phyloP scores from a whole-genome alignment of 176 grass and related monocot species.

The Musa itinerans region DNA sequence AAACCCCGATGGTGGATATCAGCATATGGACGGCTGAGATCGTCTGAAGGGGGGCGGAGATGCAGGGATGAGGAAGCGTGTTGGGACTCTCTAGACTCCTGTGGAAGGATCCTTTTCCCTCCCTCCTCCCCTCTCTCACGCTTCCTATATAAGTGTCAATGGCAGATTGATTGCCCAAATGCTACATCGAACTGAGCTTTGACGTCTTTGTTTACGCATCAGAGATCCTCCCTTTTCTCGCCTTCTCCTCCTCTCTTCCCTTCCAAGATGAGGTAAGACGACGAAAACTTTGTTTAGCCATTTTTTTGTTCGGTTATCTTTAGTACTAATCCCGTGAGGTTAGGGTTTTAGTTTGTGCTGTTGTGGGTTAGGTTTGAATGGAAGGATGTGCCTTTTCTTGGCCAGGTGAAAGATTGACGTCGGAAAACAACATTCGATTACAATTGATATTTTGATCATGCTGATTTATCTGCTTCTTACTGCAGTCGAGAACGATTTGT shows the following conservation, averaged over 20 bases:
- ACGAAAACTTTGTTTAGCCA: background rate
- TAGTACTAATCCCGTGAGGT: background rate
- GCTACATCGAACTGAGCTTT: background rate
- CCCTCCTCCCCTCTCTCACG: background rate
- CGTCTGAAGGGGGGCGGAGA: background rate
- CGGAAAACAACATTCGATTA: background rate
- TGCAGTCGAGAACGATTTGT: too few relatives aligned
- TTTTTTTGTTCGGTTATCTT: background rate
- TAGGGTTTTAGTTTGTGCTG: background rate
- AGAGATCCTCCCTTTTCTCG: background rate
- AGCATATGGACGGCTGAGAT: background rate
- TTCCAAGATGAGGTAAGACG: background rate
- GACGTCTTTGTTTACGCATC: background rate
- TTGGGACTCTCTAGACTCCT: constrained; percentile 6
- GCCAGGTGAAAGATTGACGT: background rate
- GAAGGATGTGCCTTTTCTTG: background rate
- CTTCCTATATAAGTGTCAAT: background rate
- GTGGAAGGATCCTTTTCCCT: background rate
- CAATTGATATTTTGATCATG: background rate
- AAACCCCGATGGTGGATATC: too few relatives aligned
- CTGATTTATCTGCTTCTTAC: too few relatives aligned
- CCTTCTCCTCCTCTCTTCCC: background rate
- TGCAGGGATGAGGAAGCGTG: background rate
- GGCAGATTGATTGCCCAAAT: background rate
- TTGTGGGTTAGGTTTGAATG: background rate